Conservation (phyloP, 805 yeast genomes). For the Candida arabinofermentans region DNA sequence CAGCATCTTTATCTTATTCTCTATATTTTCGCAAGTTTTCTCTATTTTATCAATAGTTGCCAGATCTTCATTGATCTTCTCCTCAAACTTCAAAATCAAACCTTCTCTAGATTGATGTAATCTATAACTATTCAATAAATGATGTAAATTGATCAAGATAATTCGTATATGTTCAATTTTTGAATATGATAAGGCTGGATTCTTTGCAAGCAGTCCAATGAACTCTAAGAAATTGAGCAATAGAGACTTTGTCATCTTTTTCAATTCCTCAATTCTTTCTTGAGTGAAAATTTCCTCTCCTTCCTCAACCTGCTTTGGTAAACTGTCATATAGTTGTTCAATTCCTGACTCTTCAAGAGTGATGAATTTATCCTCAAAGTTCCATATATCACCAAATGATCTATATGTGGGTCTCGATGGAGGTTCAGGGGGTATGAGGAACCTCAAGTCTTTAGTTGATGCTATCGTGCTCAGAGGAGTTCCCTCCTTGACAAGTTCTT, state of each 20-base stretch:
- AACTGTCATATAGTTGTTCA: slow-evolving; percentile 55
- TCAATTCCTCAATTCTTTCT: slow-evolving; percentile 67
- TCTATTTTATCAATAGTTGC: slow-evolving; percentile 41
- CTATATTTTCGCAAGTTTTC: slow-evolving; percentile 36
- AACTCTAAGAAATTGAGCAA: slow-evolving; percentile 78
- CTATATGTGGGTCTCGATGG: slow-evolving; percentile 68
- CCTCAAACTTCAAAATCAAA: slow-evolving; percentile 67
- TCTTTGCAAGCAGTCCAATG: slow-evolving; percentile 68
- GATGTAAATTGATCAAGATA: slow-evolving; percentile 85
- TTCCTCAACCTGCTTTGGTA: slow-evolving; percentile 17
- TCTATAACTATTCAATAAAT: slow-evolving; percentile 83
- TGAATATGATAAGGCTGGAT: slow-evolving; percentile 56
- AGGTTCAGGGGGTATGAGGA: slow-evolving; percentile 58
- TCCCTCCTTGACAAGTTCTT: slow-evolving; percentile 22
- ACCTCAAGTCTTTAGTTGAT: slow-evolving; percentile 40
- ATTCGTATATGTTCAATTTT: slow-evolving; percentile 78
- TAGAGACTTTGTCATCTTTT: slow-evolving; percentile 73
- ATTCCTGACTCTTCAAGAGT: slow-evolving; percentile 74
- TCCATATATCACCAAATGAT: slow-evolving; percentile 91
- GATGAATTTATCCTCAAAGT: slow-evolving; percentile 71
- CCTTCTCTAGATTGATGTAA: slow-evolving; percentile 95
- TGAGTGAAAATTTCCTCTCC: slow-evolving; percentile 37
- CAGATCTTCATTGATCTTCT: slow-evolving; percentile 45
- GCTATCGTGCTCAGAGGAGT: slow-evolving; percentile 21
- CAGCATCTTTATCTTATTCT: slow-evolving; percentile 30